Evolutionary conservation across 2,329 filamentous ascomycete genomes (phyloP), one percentile per base, ranked within the genome.

Genomic region (Ophiocordyceps camponoti-saundersi): DNA sequence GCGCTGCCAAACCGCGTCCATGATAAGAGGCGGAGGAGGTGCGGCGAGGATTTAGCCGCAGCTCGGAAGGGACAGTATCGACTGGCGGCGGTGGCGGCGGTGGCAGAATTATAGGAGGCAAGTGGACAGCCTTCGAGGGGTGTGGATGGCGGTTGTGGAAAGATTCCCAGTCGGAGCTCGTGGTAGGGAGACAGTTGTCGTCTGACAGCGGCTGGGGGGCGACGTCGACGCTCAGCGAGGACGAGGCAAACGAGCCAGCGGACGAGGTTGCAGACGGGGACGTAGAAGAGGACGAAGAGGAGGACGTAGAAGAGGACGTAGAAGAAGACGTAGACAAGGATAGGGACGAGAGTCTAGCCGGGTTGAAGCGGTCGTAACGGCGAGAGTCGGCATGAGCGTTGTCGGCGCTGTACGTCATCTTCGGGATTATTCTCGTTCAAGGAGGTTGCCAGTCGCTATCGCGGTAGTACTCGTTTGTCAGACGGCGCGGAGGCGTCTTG

Each of bases 141-240:
- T 54, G 59, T 15, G 60, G 54, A 47, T 62, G 62, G 53, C 62
- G n/a, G n/a, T n/a, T n/a, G n/a, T 71, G 69, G 61, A 65, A 67
- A 44, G 65, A 63, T 54, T 75, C 68, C 48, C 65, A 65, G 56
- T 78, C 73, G 51, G 75, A 77, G 49, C 76, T 75, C 58, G 73
- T 71, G 50, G 76, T 71, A 47, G 80, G 80, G 52, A 74, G 63
- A 47, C 77, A 79, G 40, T 80, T 79, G 34, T 39, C 26, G 50
- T 81, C 80, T 56, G 47, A 83, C n/a, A n/a, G 85, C 51, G 72
- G 71, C 65, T 86, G 81, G 20, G 77, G 80, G 48, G 79, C 81
- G 45, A 71, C 75, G 57, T 82, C 72, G 79, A 77, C 48, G 81
- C 76, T n/a, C n/a, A n/a, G n/a, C 20, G 84, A 88, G 48, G 82